Base-by-base conservation (phyloP, 257 asterid species). In the Orobanche coerulescens region DNA sequence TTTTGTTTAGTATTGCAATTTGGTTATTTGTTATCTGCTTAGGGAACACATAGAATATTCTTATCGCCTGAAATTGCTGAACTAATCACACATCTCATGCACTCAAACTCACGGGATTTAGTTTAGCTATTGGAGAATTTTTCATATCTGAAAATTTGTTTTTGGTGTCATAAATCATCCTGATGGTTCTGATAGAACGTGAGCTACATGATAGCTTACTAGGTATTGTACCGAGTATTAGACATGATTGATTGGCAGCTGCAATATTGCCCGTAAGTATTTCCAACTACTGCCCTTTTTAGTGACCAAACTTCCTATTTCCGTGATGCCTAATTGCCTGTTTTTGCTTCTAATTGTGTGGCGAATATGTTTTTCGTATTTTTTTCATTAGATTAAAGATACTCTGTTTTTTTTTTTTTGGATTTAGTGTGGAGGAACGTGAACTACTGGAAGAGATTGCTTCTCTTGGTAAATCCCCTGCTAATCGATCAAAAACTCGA, bases 391-490 rank as follows among this genome's bases (percentile, higher is more conserved):
- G 14, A 28, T 51, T 52, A 62, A 52, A 68, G 23, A 61, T 57
- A 46, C 36, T 47, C n/a, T n/a, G n/a, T n/a, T n/a, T n/a, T 51
- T 39, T 62, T 24, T 19, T 69, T 66, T 70, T 39, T 31, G 22
- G 57, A 53, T 37, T 66, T 87, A 93, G 98, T 71, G 75, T 77
- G 14, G 68, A 70, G 71, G 98, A 93, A 62, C 95, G 95, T 40
- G 92, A 89, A 74, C 81, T 93, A 62, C 95, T 89, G 11, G 92
- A 86, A 81, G 94, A 86, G 74, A 88, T 93, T 65, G 83, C 91
- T 73, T 72, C 88, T 58, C 88, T 93, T 66, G 81, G 73, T 46
- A 79, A 58, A 25, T 68, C 75, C 65, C 80, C 87, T 15, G 80
- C 76, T 44, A 74, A 50, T 54, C 94, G 85, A 26, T 69, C 94